Evolutionary conservation across 495 filamentous ascomycete genomes (phyloP), one percentile per base, ranked within the genome.

Genomic region (Penicillium herquei): DNA sequence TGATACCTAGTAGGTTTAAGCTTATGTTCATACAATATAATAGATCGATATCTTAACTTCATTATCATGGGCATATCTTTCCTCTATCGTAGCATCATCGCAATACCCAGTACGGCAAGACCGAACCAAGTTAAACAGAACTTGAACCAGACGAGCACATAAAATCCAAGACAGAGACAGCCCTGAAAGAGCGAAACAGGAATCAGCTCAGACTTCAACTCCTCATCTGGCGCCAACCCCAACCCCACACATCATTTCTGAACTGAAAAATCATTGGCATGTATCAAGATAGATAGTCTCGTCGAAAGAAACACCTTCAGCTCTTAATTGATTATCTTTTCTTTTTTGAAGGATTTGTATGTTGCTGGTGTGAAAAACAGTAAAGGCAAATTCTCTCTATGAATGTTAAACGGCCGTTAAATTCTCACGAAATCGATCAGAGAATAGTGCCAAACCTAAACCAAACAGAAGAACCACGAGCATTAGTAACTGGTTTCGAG

Each of bases 401-500:
- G 41, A 45, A 62, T 68, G 2, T 6, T 58, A 69, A 55, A 52
- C 60, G 54, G 57, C 51, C 35, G 52, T 44, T 55, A 54, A 59
- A 35, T 54, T 52, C 17, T 59, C 39, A 39, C 46, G 56, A 3
- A 73, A 50, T 43, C 56, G 67, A 65, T 78, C 68, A 78, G 68
- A 78, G 75, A 68, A 78, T 76, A 71, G 74, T 78, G 72, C 75
- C 75, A 78, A 78, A 78, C 68, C 75, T 78, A 77, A 59, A 69
- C 60, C 75, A 34, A 77, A 50, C 42, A 74, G 52, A 63, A 75
- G 57, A 58, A 75, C 67, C 55, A 74, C 49, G n/a, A 75, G 21
- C 56, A 69, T 78, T 67, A 78, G 75, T 53, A 75, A 65, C 26
- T 57, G 62, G 44, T 51, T 72, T 65, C 64, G 57, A 51, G 55